Evolutionary conservation across 2,329 filamentous ascomycete genomes (phyloP).

Genomic region (Sporothrix brunneoviolacea): DNA sequence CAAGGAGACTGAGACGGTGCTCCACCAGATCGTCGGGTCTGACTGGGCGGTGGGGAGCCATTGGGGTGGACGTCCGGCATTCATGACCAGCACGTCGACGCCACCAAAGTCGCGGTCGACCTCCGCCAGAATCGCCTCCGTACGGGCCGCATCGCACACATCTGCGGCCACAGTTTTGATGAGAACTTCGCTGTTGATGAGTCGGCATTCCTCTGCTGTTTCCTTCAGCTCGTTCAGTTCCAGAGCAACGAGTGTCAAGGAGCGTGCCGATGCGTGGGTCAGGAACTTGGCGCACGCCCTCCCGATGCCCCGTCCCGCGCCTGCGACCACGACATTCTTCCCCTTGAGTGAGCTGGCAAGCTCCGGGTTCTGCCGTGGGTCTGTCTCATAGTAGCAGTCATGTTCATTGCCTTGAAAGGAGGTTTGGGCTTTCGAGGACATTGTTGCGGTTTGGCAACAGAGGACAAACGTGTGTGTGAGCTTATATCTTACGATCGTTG

Average conservation of each 20-base stretch:
- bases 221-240: background rate
- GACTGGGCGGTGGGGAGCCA: background rate
- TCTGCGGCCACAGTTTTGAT: no score
- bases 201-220: no score
- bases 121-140: background rate
- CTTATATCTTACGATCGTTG: no score
- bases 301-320: background rate
- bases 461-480: no score
- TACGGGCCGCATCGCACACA: no score
- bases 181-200: no score
- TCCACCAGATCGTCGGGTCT: background rate
- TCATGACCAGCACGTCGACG: background rate
- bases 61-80: background rate
- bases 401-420: no score
- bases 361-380: background rate
- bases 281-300: no score
- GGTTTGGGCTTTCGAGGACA: background rate
- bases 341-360: background rate
- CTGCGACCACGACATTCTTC: background rate
- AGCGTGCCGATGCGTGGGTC: no score
- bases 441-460: no score
- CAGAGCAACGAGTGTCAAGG: background rate
- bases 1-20: background rate
- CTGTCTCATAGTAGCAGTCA: no score
- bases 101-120: background rate